Conservation (phyloP, 441 rosid genomes). For the Bruguiera hainesii region DNA sequence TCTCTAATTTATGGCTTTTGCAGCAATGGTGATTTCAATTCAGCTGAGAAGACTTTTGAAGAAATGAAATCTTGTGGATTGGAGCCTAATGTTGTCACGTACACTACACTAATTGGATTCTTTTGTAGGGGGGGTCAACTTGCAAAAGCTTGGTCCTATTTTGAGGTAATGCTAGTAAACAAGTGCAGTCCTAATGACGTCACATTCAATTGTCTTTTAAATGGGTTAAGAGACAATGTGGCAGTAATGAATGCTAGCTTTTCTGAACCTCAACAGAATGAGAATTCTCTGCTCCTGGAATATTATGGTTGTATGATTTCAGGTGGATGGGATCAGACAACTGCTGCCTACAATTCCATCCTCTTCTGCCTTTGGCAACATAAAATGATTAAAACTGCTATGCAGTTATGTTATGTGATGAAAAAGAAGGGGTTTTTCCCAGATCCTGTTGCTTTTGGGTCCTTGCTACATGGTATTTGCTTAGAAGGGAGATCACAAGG, state of each 20-base stretch:
- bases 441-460: conserved; percentile 56
- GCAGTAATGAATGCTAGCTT: conserved; percentile 15
- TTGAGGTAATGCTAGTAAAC: conserved; percentile 67
- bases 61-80: conserved; percentile 55
- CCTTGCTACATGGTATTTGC: conserved; percentile 65
- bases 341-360: conserved; percentile 61
- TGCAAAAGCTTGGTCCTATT: conserved; percentile 54
- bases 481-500: conserved; percentile 53
- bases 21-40: conserved; percentile 41
- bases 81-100: conserved; percentile 76
- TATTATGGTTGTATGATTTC: conserved; percentile 50
- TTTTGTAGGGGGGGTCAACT: conserved; percentile 61
- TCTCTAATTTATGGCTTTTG: conserved; percentile 73
- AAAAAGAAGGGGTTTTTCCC: conserved; percentile 49
- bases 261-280: conserved; percentile 23
- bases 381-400: conserved; percentile 64
- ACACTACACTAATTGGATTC: conserved; percentile 59
- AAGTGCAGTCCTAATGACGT: conserved; percentile 65
- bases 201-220: conserved; percentile 61
- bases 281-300: conserved; percentile 41
- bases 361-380: conserved; percentile 56
- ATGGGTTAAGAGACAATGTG: conserved; percentile 55
- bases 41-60: conserved; percentile 54
- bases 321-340: conserved; percentile 50
- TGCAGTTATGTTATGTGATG: conserved; percentile 47